phyloP scores from a whole-genome alignment of 2,329 filamentous ascomycete species.

The Apiospora pterosperma region DNA sequence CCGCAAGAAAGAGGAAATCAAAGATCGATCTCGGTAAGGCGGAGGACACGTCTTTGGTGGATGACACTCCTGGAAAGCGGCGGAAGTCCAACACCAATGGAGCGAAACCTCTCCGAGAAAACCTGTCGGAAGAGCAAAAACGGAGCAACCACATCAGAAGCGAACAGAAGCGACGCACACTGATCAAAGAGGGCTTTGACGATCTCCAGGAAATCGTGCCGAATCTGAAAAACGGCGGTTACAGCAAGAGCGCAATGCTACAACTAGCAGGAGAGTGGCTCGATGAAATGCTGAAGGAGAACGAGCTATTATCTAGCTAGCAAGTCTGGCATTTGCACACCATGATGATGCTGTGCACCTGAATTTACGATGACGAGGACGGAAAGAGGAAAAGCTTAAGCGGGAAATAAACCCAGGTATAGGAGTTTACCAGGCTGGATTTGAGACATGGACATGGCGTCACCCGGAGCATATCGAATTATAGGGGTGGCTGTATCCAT shows the following conservation, averaged over 20 bases:
- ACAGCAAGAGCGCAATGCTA: constrained; percentile 81
- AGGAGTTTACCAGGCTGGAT: background rate
- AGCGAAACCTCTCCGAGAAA: constrained; percentile 56
- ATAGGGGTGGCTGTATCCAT: background rate
- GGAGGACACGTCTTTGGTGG: constrained; percentile 32
- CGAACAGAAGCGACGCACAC: constrained; percentile 57
- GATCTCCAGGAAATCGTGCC: constrained; percentile 77
- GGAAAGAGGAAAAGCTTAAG: background rate
- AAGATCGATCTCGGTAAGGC: constrained; percentile 37
- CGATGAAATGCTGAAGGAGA: constrained; percentile 68
- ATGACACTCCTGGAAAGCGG: constrained; percentile 38
- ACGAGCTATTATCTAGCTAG: constrained; percentile 51
- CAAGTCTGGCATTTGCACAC: background rate
- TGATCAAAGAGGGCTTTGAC: constrained; percentile 77
- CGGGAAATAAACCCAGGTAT: background rate
- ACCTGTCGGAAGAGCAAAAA: constrained; percentile 85
- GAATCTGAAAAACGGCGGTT: constrained; percentile 66
- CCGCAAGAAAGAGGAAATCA: constrained; percentile 44
- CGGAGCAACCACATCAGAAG: constrained; percentile 67
- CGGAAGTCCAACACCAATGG: constrained; percentile 44
- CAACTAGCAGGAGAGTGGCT: constrained; percentile 74
- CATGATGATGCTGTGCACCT: background rate
- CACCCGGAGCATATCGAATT: constrained; percentile 4
- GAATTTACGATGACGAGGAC: constrained; percentile 5
- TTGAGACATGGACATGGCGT: background rate